Base-by-base conservation (phyloP, 495 filamentous ascomycete genomes). In the Massariosphaeria phaeospora region DNA sequence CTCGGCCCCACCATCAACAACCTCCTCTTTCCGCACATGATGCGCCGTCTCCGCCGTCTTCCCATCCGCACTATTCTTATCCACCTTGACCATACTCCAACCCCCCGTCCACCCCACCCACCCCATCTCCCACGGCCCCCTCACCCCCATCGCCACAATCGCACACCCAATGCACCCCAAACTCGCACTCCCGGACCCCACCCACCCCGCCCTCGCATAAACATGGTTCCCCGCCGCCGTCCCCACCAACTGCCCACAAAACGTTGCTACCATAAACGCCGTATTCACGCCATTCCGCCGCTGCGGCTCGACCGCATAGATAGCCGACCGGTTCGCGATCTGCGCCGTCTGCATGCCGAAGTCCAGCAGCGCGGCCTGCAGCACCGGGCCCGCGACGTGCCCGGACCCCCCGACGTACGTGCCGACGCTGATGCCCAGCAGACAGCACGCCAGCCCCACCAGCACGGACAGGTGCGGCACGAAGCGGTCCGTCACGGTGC, bases 21-120 rank as follows among this genome's bases (percentile, higher is more conserved):
- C 66, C 29, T 49, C 55, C 31, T 46, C 57, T 31, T 45, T 25
- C 36, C 49, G 50, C 25, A 49, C 48, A 38, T 46, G 50, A 40
- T 57, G 52, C 51, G 41, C 45, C 43, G 42, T 36, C 47, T 67
- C 65, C 2, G 33, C 47, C 13, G 62, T 65, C 61, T 61, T 66
- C 36, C 63, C 69, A 57, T 69, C 65, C n/a, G 62, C 56, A 48
- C 51, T 62, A 11, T 43, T 48, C 25, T 38, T 48, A 48, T 67
- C 60, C 42, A 57, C 70, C 66, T 73, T 65, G 61, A 58, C 48
- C 70, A 80, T 58, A 44, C 63, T 63, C 80, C 83, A 84, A 0
- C 86, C 86, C 9, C 84, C 85, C 12, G 69, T 70, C 88, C 88
- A 91, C 0, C 87, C 88, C 21, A 88, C 41, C 88, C 86, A 91